Conservation (phyloP, 192 early-diverging fungal genomes). For the Coemansia sp. region DNA sequence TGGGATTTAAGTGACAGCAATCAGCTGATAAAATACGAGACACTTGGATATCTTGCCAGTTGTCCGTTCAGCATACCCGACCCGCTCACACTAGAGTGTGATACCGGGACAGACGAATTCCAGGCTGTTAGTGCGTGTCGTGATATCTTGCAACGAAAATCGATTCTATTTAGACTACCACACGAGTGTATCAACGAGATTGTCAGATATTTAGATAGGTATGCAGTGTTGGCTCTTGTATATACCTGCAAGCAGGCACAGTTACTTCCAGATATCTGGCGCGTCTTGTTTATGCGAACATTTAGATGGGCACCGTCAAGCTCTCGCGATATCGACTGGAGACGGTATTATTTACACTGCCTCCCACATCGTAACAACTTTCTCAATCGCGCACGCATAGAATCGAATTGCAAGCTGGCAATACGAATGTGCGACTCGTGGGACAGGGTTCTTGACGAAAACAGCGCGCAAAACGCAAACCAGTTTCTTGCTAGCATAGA, state of each 20-base stretch:
- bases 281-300: constrained; percentile 3
- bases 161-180: constrained; percentile 1
- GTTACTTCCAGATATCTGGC: background rate
- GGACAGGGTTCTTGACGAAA: constrained; percentile 6
- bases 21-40: background rate
- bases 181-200: background rate
- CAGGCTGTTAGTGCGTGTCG: too few species aligned
- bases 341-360: background rate
- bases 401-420: background rate
- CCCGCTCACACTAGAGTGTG: background rate
- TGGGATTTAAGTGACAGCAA: constrained; percentile 1
- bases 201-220: background rate
- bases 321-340: constrained; percentile 7
- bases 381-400: constrained; percentile 10
- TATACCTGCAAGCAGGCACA: constrained; percentile 2
- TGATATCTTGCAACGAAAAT: background rate
- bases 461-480: constrained; percentile 4
- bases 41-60: constrained; percentile 4
- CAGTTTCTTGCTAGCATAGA: background rate
- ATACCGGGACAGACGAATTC: background rate
- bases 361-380: background rate
- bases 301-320: constrained; percentile 4
- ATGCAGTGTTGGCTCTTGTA: background rate
- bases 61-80: constrained; percentile 6
- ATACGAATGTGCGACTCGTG: background rate